Percentiles rank a stretch among this genome's conserved stretches.
These are phyloP conservation scores for Pelargonium citronellum DNA, from an alignment of 441 rosid species.

Conservation along the genomic window DNA sequence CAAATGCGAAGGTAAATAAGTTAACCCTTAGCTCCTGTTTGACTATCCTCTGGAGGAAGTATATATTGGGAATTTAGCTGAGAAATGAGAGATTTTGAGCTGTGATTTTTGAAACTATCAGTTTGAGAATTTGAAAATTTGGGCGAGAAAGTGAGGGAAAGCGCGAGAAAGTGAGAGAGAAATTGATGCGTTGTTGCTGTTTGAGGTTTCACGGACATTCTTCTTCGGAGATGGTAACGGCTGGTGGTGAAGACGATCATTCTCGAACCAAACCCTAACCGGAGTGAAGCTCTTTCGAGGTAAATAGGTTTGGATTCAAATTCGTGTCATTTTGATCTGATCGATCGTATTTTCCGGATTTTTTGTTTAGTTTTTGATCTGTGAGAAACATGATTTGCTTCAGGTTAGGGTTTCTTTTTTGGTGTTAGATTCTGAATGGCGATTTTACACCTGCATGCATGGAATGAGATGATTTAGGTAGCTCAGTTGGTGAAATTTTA, in stretches of 20 bases:
- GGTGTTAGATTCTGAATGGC: background rate
- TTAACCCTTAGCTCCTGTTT: background rate
- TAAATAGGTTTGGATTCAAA: background rate
- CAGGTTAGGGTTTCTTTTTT: background rate
- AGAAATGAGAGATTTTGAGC: constrained; percentile 8
- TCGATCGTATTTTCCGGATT: background rate
- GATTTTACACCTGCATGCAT: background rate
- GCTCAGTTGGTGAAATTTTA: background rate
- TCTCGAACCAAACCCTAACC: background rate
- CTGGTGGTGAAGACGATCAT: background rate
- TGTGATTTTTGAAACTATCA: background rate
- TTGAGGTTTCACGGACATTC: constrained; percentile 6
- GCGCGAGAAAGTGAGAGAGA: background rate
- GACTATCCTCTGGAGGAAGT: background rate
- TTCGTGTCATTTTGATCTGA: background rate
- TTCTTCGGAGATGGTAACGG: background rate
- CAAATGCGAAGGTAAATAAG: background rate
- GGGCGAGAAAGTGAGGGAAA: background rate
- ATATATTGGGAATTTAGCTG: constrained; percentile 1
- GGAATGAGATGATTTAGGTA: background rate
- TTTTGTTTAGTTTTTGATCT: background rate
- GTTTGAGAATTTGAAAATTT: constrained; percentile 5
- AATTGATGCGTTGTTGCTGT: background rate
- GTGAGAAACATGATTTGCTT: background rate
- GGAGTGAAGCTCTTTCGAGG: background rate